Evolutionary conservation across 192 early-diverging fungal genomes (phyloP).

Genomic region (Gamsiella multidivaricata): DNA sequence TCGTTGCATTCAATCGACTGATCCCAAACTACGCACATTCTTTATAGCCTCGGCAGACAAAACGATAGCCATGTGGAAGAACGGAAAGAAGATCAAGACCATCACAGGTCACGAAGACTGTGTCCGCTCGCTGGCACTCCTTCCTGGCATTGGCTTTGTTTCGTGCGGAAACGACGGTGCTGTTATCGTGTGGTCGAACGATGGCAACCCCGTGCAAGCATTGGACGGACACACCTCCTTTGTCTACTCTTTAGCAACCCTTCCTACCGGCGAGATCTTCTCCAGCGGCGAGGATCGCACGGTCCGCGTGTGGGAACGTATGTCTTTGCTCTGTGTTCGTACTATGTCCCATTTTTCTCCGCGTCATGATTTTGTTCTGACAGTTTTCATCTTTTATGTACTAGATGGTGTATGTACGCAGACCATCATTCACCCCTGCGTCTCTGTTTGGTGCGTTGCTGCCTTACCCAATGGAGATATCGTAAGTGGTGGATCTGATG

Average conservation of each 20-base stretch:
- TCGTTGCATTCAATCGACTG: neutral
- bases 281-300: constrained; percentile 96
- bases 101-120: constrained; percentile 90
- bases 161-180: constrained; percentile 94
- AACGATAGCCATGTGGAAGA: constrained; percentile 87
- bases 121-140: constrained; percentile 80
- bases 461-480: constrained; percentile 85
- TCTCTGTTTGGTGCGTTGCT: constrained; percentile 92
- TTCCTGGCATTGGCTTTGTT: constrained; percentile 77
- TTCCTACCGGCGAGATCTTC: constrained; percentile 81
- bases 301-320: constrained; percentile 86
- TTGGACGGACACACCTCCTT: constrained; percentile 91
- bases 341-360: neutral
- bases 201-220: constrained; percentile 78
- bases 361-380: neutral
- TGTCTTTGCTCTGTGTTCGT: too few relatives aligned
- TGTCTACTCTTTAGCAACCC: constrained; percentile 83
- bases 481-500: constrained; percentile 86
- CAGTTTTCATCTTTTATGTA: neutral
- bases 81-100: constrained; percentile 70
- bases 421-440: constrained; percentile 86
- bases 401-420: constrained; percentile 77
- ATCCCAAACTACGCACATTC: neutral
- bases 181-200: constrained; percentile 83
- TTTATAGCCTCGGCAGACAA: constrained; percentile 89